phyloP scores from a whole-genome alignment of 352 stramenopile species.

The Blastocystis sp. region DNA sequence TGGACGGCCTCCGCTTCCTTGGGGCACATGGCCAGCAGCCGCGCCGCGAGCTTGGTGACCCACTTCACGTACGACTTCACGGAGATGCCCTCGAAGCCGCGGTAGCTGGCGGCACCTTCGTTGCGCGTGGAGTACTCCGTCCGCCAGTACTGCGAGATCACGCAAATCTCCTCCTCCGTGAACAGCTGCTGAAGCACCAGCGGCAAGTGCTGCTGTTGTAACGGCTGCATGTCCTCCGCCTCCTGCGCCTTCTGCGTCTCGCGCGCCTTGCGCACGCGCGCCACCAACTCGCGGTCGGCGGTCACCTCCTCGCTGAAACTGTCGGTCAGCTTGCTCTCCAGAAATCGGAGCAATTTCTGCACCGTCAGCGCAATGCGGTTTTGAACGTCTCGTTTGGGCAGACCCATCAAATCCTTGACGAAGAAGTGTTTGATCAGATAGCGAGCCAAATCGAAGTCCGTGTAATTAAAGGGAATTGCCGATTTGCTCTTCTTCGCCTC shows the following conservation, averaged over 20 bases:
- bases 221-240: no score
- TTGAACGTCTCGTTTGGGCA: conserved; percentile 12
- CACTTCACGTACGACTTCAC: conserved; percentile 46
- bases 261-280: not conserved
- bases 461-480: not conserved
- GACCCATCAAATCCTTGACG: conserved; percentile 61
- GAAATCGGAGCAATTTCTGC: conserved; percentile 32
- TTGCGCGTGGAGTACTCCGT: conserved; percentile 50
- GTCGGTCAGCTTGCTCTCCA: not conserved
- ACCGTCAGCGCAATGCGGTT: conserved; percentile 57
- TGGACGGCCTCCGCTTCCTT: not conserved
- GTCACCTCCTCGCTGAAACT: not conserved
- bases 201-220: not conserved
- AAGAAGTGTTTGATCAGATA: conserved; percentile 46
- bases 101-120: not conserved
- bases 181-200: not conserved
- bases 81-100: conserved; percentile 4
- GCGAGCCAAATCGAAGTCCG: conserved; percentile 41
- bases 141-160: conserved; percentile 54
- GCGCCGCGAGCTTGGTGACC: not conserved
- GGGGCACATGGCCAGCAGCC: conserved; percentile 16
- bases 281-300: not conserved
- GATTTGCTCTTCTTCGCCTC: not conserved
- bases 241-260: not conserved
- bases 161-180: conserved; percentile 14